Conservation (phyloP, 2,329 filamentous ascomycete genomes). For the Epichloe sylvatica region DNA sequence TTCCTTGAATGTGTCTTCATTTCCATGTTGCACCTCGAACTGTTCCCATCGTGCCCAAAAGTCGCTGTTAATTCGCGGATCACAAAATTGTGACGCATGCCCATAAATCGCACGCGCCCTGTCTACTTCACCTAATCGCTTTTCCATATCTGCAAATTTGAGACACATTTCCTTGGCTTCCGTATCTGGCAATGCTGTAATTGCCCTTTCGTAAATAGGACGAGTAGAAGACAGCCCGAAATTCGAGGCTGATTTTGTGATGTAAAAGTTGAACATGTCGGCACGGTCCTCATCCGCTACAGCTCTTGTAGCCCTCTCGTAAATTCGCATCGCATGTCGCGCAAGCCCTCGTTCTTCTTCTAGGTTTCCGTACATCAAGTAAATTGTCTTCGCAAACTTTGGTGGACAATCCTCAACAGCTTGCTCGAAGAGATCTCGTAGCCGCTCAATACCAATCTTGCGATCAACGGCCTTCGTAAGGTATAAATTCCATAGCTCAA, state of each 20-base stretch:
- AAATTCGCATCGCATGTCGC: conserved; percentile 95
- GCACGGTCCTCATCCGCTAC: conserved; percentile 89
- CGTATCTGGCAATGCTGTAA: conserved; percentile 78
- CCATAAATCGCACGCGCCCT: conserved; percentile 90
- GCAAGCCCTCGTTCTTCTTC: conserved; percentile 93
- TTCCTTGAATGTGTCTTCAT: conserved; percentile 98
- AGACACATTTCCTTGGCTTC: conserved; percentile 97
- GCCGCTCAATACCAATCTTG: conserved; percentile 84
- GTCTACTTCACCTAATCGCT: conserved; percentile 82
- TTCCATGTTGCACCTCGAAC: conserved; percentile 95
- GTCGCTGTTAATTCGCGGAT: conserved; percentile 73
- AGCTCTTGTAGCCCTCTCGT: conserved; percentile 88
- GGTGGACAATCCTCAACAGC: conserved; percentile 88
- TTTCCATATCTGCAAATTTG: conserved; percentile 96
- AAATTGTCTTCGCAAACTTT: conserved; percentile 89
- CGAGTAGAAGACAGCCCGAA: conserved; percentile 91
- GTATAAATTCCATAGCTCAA: conserved; percentile 97
- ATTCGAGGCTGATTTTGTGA: conserved; percentile 95
- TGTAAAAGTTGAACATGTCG: conserved; percentile 99
- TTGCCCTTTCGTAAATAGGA: conserved; percentile 91
- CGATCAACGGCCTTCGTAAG: conserved; percentile 93
- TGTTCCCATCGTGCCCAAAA: conserved; percentile 97
- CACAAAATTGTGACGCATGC: conserved; percentile 93
- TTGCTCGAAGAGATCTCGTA: conserved; percentile 94
- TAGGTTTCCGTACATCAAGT: conserved; percentile 94